These are phyloP conservation scores for Phytophthora agathidicida DNA, from an alignment of 352 stramenopile genomes.

Conservation along the genomic window DNA sequence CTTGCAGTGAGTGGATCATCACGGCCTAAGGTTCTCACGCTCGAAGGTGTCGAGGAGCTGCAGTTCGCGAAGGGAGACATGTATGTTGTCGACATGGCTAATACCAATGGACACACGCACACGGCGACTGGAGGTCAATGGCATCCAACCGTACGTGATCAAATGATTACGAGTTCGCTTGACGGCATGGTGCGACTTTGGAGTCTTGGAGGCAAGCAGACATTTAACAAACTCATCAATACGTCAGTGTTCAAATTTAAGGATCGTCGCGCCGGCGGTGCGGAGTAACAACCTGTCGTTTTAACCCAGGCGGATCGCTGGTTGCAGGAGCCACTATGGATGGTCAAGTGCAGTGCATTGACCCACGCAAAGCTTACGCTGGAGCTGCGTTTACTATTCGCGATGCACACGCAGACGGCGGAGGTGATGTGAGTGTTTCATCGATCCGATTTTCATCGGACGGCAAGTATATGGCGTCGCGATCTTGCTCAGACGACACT, in stretches of 20 bases:
- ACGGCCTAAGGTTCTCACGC: conserved; percentile 76
- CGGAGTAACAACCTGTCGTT: conserved; percentile 77
- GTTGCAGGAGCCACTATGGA: conserved; percentile 79
- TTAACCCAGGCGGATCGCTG: conserved; percentile 64
- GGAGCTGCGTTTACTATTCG: conserved; percentile 63
- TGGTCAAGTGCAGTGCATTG: conserved; percentile 78
- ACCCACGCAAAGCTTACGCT: conserved; percentile 75
- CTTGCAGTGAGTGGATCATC: conserved; percentile 74
- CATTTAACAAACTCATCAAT: conserved; percentile 84
- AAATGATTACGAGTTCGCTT: conserved; percentile 83
- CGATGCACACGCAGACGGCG: conserved; percentile 76
- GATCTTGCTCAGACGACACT: conserved; percentile 76
- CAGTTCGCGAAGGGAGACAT: conserved; percentile 87
- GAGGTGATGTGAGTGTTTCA: conserved; percentile 73
- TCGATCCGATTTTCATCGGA: conserved; percentile 80
- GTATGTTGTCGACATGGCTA: conserved; percentile 88
- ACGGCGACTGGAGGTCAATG: conserved; percentile 69
- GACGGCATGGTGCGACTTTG: conserved; percentile 84
- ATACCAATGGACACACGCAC: conserved; percentile 87
- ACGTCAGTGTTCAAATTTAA: conserved; percentile 85
- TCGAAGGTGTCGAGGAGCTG: conserved; percentile 80
- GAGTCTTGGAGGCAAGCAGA: conserved; percentile 69
- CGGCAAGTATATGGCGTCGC: conserved; percentile 62
- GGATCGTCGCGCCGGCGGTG: conserved; percentile 71
- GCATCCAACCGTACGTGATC: conserved; percentile 69